Conservation (phyloP, 805 yeast genomes). For the Jamesozyma gamospora region DNA sequence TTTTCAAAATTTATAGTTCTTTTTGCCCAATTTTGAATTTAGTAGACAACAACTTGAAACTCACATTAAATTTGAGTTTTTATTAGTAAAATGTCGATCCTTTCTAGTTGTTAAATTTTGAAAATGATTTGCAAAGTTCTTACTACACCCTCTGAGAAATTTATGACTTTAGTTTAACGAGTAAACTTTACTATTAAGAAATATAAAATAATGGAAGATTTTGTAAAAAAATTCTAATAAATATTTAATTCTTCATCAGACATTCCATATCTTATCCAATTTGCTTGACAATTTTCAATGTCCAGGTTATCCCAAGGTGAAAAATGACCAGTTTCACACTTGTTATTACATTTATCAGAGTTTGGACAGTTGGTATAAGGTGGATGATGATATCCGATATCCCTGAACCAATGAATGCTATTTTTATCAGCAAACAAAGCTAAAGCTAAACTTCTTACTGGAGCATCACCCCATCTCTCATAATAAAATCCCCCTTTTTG, state of each 20-base stretch:
- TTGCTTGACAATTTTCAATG: slow-evolving; percentile 67
- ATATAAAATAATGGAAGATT: too few species aligned
- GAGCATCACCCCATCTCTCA: slow-evolving; percentile 93
- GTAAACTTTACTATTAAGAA: too few species aligned
- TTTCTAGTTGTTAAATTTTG: too few species aligned
- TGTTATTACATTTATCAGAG: slow-evolving; percentile 36
- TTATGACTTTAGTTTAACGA: too few species aligned
- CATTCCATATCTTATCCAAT: slow-evolving; percentile 50
- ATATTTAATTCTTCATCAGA: slow-evolving; percentile 20
- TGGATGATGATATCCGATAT: slow-evolving; percentile 65
- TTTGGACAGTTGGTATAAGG: slow-evolving; percentile 75
- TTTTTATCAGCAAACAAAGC: slow-evolving; percentile 59
- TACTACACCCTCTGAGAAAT: too few species aligned
- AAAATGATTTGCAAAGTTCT: too few species aligned
- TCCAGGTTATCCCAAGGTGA: slow-evolving; percentile 39
- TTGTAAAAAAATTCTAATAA: slow-evolving; percentile 10
- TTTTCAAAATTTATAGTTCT: too few species aligned
- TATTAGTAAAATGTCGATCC: too few species aligned
- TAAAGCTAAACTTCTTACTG: slow-evolving; percentile 72
- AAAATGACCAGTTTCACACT: slow-evolving; percentile 49
- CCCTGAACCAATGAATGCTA: slow-evolving; percentile 78
- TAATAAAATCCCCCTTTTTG: slow-evolving; percentile 67
- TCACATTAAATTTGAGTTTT: too few species aligned
- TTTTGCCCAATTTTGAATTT: too few species aligned
- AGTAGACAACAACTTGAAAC: too few species aligned